Conservation (phyloP, 352 stramenopile genomes). For the Pythium oligandrum region DNA sequence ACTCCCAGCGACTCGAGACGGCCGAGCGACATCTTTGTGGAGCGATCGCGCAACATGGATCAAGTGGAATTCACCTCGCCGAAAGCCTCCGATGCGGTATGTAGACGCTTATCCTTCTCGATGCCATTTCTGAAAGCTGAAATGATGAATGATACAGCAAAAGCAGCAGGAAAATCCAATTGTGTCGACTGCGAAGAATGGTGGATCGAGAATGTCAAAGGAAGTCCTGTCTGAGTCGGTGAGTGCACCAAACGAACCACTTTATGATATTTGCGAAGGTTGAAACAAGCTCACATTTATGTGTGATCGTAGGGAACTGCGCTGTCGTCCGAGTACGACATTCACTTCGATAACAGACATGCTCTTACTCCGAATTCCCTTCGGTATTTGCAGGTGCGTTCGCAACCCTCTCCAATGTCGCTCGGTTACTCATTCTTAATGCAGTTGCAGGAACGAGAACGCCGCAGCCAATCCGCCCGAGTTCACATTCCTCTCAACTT, state of each 20-base stretch:
- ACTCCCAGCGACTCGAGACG: conserved; percentile 4
- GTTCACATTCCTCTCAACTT: no score
- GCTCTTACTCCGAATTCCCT: conserved; percentile 67
- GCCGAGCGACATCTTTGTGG: conserved; percentile 68
- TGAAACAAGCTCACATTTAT: background rate
- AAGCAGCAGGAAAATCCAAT: no score
- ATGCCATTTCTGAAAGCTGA: no score
- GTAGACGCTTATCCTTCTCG: background rate
- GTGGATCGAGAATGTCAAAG: no score
- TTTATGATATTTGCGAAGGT: no score
- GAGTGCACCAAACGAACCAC: no score
- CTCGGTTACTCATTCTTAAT: background rate
- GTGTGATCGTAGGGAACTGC: conserved; percentile 31
- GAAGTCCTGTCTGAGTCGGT: no score
- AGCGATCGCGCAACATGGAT: conserved; percentile 67
- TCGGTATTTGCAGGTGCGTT: conserved; percentile 60
- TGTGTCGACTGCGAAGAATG: no score
- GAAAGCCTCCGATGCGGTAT: conserved; percentile 2
- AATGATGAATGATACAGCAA: no score
- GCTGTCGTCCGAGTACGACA: conserved; percentile 58
- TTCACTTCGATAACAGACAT: conserved; percentile 57
- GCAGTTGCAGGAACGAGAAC: conserved; percentile 6
- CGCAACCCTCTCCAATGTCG: background rate
- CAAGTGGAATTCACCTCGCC: conserved; percentile 64
- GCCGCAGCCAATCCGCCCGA: no score